Evolutionary conservation across 1,139 yeast genomes (phyloP), one percentile per base, ranked within the genome.

Genomic region (Kluyveromyces sp.): DNA sequence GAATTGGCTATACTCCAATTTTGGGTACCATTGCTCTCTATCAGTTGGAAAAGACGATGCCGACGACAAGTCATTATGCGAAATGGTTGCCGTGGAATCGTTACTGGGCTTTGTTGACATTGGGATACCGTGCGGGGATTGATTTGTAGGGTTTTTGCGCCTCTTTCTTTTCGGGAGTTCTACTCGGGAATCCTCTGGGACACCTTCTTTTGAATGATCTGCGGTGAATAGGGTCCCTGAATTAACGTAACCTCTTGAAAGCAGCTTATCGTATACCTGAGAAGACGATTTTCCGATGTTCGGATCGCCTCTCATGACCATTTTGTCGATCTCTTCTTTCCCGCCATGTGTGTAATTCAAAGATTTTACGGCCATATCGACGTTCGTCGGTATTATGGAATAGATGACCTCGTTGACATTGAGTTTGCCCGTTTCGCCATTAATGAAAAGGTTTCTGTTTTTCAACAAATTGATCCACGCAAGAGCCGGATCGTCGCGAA

Each of bases 361-460:
- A 3, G 49, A 42, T 10, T 46, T 40, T 4, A 45, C 44, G 1
- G 52, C 52, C 41, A 48, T 25, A 7, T 48, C 43, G 8, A 48
- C 36, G 27, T 48, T 49, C 3, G 43, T 41, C 7, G 52, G 52
- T 7, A 50, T 40, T n/a, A 50, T 42, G n/a, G 48, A 34, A 29
- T 50, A 45, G 21, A 50, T 39, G 21, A 50, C 42, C 10, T 49
- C 50, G 39, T 50, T 50, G 25, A 50, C 48, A 35, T 50, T 49
- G 7, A 50, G 34, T 21, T 50, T 50, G 7, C 48, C 40, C 34
- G 50, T 32, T 37, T 34, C 30, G 27, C 29, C 8, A 41, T 40
- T 29, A 42, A 46, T 41, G 48, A 50, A 50, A 3, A 44, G 36
- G 2, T 38, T n/a, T n/a, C 38, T 38, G 5, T 48, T 40, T 2